A percentile compares a stretch with the other conserved stretches of the same genome.
Conservation (phyloP, 345 rosid species). For the Euphorbia tirucalli region DNA sequence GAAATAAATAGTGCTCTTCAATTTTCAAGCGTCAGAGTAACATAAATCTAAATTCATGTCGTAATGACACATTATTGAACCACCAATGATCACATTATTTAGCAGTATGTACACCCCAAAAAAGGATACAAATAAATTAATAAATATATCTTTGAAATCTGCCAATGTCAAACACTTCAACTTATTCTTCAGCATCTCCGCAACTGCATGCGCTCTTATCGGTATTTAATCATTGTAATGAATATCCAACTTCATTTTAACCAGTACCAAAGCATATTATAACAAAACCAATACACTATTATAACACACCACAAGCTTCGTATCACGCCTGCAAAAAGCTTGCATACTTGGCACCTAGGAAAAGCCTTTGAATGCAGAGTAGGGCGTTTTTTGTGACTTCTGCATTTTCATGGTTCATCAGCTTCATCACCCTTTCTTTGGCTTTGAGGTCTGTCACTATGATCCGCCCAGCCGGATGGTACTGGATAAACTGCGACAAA, state of each 20-base stretch:
- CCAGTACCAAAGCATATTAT: not conserved
- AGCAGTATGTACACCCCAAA: constrained; percentile 2
- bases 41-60: not conserved
- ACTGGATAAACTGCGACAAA: constrained; percentile 90
- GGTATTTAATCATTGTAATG: not conserved
- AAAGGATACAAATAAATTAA: not conserved
- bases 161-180: not conserved
- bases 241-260: not conserved
- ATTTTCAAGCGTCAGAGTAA: no score
- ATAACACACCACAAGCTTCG: not conserved
- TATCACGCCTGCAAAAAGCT: constrained; percentile 89
- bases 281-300: not conserved
- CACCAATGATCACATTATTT: not conserved
- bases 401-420: constrained; percentile 79
- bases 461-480: constrained; percentile 88
- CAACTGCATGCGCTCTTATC: constrained; percentile 1
- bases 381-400: constrained; percentile 80
- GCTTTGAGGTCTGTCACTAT: constrained; percentile 86
- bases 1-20: no score
- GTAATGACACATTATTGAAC: constrained; percentile 4
- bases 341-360: constrained; percentile 88
- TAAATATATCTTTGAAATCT: constrained; percentile 4
- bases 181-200: not conserved
- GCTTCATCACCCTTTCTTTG: constrained; percentile 82
- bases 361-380: constrained; percentile 83